A percentile compares a stretch with the other conserved stretches of the same genome.
Conservation (phyloP, 768 basidiomycete species). For the Pleurotus cornucopiae region DNA sequence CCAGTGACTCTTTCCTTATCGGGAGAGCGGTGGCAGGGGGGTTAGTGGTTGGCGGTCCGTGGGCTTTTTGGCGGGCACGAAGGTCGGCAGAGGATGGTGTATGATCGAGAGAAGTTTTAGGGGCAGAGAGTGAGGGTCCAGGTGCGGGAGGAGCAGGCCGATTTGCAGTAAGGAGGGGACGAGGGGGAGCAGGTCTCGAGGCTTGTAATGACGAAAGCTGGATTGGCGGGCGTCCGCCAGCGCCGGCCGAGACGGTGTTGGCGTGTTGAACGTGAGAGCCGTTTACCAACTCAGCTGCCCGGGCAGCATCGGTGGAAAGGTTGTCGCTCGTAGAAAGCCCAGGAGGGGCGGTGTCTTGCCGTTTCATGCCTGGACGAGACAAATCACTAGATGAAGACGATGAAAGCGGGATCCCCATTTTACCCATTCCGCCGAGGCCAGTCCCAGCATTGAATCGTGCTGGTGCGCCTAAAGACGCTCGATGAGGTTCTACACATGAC, state of each 20-base stretch:
- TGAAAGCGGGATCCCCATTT: conserved; percentile 29
- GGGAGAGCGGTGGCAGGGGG: conserved; percentile 23
- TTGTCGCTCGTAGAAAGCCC: conserved; percentile 31
- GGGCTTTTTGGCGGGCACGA: conserved; percentile 57
- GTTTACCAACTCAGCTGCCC: conserved; percentile 62
- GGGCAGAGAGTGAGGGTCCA: conserved; percentile 18
- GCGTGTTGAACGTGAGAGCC: conserved; percentile 40
- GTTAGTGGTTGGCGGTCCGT: conserved; percentile 36
- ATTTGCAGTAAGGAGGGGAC: conserved; percentile 55
- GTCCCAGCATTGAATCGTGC: conserved; percentile 89
- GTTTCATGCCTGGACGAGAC: conserved; percentile 22
- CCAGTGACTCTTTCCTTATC: conserved; percentile 48
- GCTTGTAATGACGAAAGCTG: conserved; percentile 35
- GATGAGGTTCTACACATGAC: conserved; percentile 13
- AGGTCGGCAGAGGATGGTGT: conserved; percentile 65
- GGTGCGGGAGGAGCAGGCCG: conserved; percentile 52
- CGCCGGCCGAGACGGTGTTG: conserved; percentile 13
- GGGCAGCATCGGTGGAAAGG: conserved; percentile 45
- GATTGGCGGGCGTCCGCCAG: conserved; percentile 8
- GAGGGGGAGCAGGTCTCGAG: conserved; percentile 63
- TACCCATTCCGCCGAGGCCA: conserved; percentile 74
- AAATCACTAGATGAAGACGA: conserved; percentile 20
- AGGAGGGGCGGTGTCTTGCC: conserved; percentile 39
- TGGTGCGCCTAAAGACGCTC: conserved; percentile 41
- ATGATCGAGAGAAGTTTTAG: conserved; percentile 37